Evolutionary conservation across 352 stramenopile species (phyloP), one percentile per base, ranked within the genome.

Genomic region (Plasmopara halstedii): DNA sequence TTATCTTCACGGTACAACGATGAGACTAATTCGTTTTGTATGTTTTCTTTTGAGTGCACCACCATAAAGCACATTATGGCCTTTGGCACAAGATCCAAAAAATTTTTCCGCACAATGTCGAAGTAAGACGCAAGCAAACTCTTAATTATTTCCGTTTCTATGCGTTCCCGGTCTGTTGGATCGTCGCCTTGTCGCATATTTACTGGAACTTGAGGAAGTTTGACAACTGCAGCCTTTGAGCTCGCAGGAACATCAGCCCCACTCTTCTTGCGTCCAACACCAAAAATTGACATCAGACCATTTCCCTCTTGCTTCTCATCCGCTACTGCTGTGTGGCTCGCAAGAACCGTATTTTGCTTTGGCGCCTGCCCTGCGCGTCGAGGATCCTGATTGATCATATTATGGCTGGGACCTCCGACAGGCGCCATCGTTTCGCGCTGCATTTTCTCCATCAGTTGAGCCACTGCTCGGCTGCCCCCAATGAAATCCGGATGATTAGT

Each of bases 401-500:
- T 59, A 37, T 73, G 78, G 36, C 26, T 58, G 3, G 50, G 53
- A 34, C 41, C 46, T n/a, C 58, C 53, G 14, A 62, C 51, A 2
- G 61, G 62, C n/a, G 59, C 67, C 59, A 83, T 68, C 23, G 70
- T 85, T 45, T 93, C 73, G 61, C 96, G 67, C 70, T 96, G 80
- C 50, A 96, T 85, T 56, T 94, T 96, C 56, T 98, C 85, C 89
- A 98, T 98, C 18, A 98, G 60, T 50, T 95, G 77, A 13, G 93
- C 88, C 17, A 99, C 95, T 21, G 95, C 95, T 10, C 84, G 73
- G 51, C 87, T 97, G 31, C 95, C 96, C 40, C 95, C 96, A 48
- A 99, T 98, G 46, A 99, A 99, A 60, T 99, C 97, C 6, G 97
- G 97, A 73, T 99, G 97, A 62, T 97, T 98, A 17, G 96, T 99